These are phyloP conservation scores for Sabuloglossum arenarium DNA, from an alignment of 495 filamentous ascomycete species.

Conservation along the genomic window DNA sequence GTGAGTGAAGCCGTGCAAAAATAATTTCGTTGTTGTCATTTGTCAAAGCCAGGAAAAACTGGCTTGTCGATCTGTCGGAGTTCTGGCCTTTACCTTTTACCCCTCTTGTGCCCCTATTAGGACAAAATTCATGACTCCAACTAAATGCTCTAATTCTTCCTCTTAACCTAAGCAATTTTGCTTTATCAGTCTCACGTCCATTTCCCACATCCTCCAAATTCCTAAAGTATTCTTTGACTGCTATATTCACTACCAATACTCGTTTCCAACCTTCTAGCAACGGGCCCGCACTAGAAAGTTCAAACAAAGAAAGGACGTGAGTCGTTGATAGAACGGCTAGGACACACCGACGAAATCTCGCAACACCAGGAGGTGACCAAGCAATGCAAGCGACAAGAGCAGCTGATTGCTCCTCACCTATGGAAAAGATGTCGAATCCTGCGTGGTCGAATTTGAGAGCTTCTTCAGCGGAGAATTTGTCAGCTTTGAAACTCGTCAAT, in stretches of 20 bases:
- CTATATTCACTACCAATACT: constrained; percentile 8
- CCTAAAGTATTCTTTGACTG: not conserved
- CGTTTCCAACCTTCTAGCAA: constrained; percentile 15
- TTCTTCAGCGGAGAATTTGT: constrained; percentile 31
- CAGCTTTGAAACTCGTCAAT: constrained; percentile 22
- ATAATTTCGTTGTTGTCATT: constrained; percentile 24
- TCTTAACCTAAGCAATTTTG: constrained; percentile 7
- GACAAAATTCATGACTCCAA: constrained; percentile 13
- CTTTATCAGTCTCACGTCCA: not conserved
- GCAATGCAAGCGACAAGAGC: constrained; percentile 28
- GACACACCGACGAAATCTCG: constrained; percentile 32
- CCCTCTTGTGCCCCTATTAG: not conserved
- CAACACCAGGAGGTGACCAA: constrained; percentile 43
- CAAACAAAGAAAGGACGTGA: constrained; percentile 16
- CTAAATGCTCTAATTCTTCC: constrained; percentile 13
- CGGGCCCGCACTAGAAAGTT: constrained; percentile 6
- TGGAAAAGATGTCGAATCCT: constrained; percentile 28
- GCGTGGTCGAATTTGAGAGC: constrained; percentile 26
- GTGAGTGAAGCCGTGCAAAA: constrained; percentile 14
- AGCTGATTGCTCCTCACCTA: constrained; percentile 40
- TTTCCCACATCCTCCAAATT: not conserved
- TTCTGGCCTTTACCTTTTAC: not conserved
- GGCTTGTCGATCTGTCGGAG: constrained; percentile 8
- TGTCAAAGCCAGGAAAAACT: constrained; percentile 18
- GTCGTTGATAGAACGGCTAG: constrained; percentile 41